Conservation (phyloP, 108 stramenopile genomes). For the Cylindrotheca closterium region DNA sequence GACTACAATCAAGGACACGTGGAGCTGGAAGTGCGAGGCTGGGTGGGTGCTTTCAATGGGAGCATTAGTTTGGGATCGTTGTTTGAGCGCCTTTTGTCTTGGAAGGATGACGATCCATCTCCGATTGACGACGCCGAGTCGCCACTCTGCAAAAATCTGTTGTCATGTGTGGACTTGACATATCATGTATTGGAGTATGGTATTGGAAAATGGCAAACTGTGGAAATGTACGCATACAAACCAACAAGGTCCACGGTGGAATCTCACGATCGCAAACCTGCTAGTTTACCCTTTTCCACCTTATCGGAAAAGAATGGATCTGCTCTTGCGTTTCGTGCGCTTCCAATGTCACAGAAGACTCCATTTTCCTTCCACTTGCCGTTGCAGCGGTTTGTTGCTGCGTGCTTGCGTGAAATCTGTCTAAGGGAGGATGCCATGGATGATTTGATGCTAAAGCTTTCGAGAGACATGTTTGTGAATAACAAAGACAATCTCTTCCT, state of each 20-base stretch:
- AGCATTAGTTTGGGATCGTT: conserved; percentile 79
- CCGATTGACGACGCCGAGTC: conserved; percentile 58
- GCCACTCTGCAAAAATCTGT: conserved; percentile 49
- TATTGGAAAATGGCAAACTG: conserved; percentile 62
- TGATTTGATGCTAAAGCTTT: conserved; percentile 16
- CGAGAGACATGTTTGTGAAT: conserved; percentile 28
- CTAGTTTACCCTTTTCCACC: conserved; percentile 75
- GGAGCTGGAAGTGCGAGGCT: conserved; percentile 78
- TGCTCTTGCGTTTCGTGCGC: conserved; percentile 56
- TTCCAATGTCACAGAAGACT: conserved; percentile 76
- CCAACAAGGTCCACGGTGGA: conserved; percentile 36
- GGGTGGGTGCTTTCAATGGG: conserved; percentile 94
- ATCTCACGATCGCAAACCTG: conserved; percentile 37
- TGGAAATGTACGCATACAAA: conserved; percentile 50
- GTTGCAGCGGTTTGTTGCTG: conserved; percentile 87
- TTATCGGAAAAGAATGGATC: conserved; percentile 57
- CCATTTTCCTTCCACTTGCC: conserved; percentile 89
- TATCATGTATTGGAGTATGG: conserved; percentile 55
- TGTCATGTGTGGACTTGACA: conserved; percentile 67
- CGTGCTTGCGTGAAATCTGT: conserved; percentile 71
- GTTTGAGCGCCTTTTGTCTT: conserved; percentile 75
- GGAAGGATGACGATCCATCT: conserved; percentile 62
- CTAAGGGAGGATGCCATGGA: conserved; percentile 42
- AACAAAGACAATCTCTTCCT: conserved; percentile 49
- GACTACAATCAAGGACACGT: conserved; percentile 71